These are phyloP conservation scores for Chytriomyces sp. DNA, from an alignment of 192 early-diverging fungal genomes.

Conservation along the genomic window DNA sequence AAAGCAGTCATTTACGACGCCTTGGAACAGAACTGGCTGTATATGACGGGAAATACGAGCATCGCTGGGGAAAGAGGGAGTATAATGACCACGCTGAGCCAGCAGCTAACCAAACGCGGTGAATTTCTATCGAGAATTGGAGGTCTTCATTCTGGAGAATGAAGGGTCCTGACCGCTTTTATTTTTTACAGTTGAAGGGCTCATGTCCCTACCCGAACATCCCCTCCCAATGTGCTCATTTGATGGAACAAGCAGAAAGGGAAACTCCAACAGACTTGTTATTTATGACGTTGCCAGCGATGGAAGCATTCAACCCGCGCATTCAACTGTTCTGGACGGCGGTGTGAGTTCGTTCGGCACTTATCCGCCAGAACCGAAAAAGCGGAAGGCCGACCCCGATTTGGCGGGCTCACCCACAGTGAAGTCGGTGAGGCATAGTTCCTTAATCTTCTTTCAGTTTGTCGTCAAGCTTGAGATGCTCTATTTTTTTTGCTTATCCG, in stretches of 20 bases:
- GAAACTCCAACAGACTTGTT: conserved; percentile 4
- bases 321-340: conserved; percentile 18
- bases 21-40: conserved; percentile 26
- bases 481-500: too few relatives aligned
- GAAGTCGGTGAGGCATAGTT: neutral
- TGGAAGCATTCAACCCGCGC: conserved; percentile 15
- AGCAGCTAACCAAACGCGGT: conserved; percentile 27
- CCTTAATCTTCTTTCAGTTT: neutral
- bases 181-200: conserved; percentile 21
- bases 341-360: neutral
- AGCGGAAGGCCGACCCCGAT: neutral
- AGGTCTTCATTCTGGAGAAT: too few relatives aligned
- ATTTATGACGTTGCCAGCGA: conserved; percentile 12
- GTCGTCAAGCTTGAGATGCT: too few relatives aligned
- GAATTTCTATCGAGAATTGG: neutral
- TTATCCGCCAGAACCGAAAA: neutral
- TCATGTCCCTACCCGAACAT: conserved; percentile 25
- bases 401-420: too few relatives aligned
- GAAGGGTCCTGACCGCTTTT: neutral
- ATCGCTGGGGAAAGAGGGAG: conserved; percentile 21
- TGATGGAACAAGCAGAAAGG: conserved; percentile 24
- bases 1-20: conserved; percentile 15
- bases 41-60: conserved; percentile 17
- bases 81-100: conserved; percentile 25
- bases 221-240: conserved; percentile 24